Percentiles rank a stretch among this genome's conserved stretches.
Evolutionary conservation across 441 rosid species (phyloP).

Genomic region (Populus hybrid): DNA sequence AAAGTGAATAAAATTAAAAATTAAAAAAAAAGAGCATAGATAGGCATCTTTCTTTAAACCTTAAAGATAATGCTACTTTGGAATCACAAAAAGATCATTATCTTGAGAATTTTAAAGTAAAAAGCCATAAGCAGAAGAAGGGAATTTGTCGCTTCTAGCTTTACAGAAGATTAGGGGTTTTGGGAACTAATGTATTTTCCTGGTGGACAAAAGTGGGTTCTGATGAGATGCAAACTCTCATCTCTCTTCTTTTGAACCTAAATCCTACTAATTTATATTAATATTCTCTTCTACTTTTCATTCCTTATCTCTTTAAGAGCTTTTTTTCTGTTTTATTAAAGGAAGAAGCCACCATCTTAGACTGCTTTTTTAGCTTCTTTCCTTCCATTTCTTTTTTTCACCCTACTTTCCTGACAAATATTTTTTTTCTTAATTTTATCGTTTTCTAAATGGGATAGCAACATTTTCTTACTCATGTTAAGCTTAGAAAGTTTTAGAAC

Average conservation of each 20-base stretch:
- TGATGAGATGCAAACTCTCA: slow-evolving; percentile 18
- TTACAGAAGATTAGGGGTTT: not conserved
- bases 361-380: slow-evolving; percentile 3
- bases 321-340: slow-evolving; percentile 14
- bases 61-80: slow-evolving; percentile 53
- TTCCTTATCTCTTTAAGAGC: slow-evolving; percentile 4
- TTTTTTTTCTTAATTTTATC: not conserved
- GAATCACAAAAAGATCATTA: slow-evolving; percentile 58
- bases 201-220: slow-evolving; percentile 12
- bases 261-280: slow-evolving; percentile 18
- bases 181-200: not conserved
- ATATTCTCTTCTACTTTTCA: slow-evolving; percentile 21
- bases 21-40: not conserved
- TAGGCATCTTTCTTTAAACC: slow-evolving; percentile 46
- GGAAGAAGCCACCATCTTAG: slow-evolving; percentile 42
- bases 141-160: slow-evolving; percentile 46
- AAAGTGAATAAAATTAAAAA: slow-evolving; percentile 16
- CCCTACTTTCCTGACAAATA: not conserved
- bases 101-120: slow-evolving; percentile 37
- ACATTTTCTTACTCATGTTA: not conserved
- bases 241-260: not conserved
- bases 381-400: slow-evolving; percentile 19
- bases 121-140: slow-evolving; percentile 38
- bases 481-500: not conserved
- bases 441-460: not conserved